A percentile compares a stretch with the other conserved stretches of the same genome.
Evolutionary conservation across 2,329 filamentous ascomycete species (phyloP).

Genomic region (Fusarium mangiferae): DNA sequence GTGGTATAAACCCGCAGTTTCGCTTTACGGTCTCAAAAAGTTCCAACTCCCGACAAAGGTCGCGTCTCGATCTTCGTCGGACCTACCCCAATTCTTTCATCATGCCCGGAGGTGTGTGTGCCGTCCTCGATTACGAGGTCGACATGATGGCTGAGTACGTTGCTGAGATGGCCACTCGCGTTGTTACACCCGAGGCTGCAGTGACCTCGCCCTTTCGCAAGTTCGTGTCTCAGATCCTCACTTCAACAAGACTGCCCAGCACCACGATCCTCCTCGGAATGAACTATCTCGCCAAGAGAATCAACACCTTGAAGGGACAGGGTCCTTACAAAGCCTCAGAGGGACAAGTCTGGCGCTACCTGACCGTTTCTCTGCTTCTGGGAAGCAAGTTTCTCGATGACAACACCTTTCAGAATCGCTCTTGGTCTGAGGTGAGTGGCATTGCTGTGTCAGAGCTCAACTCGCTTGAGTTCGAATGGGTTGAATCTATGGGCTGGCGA

Average conservation of each 20-base stretch:
- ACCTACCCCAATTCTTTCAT: slow-evolving; percentile 51
- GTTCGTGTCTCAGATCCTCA: slow-evolving; percentile 90
- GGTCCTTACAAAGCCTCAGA: slow-evolving; percentile 67
- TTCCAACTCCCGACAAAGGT: slow-evolving; percentile 51
- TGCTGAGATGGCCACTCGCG: slow-evolving; percentile 80
- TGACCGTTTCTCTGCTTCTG: slow-evolving; percentile 85
- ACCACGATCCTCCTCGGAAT: slow-evolving; percentile 91
- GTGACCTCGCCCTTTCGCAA: slow-evolving; percentile 83
- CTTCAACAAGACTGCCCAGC: slow-evolving; percentile 87
- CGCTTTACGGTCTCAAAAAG: slow-evolving; percentile 28
- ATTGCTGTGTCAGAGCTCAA: slow-evolving; percentile 88
- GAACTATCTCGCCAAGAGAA: slow-evolving; percentile 86
- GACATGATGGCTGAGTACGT: slow-evolving; percentile 96
- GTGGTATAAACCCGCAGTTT: slow-evolving; percentile 29
- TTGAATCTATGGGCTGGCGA: slow-evolving; percentile 82
- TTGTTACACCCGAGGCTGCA: slow-evolving; percentile 62
- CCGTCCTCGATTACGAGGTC: slow-evolving; percentile 96
- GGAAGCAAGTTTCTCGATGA: slow-evolving; percentile 97
- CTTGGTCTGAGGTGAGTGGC: slow-evolving; percentile 94
- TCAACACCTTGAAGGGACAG: slow-evolving; percentile 75
- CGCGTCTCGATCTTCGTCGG: slow-evolving; percentile 54
- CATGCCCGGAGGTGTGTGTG: slow-evolving; percentile 86
- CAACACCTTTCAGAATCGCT: slow-evolving; percentile 97
- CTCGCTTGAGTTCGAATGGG: slow-evolving; percentile 86
- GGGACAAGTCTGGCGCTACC: slow-evolving; percentile 85